Evolutionary conservation across 495 filamentous ascomycete species (phyloP).

Genomic region (Neurospora africana): DNA sequence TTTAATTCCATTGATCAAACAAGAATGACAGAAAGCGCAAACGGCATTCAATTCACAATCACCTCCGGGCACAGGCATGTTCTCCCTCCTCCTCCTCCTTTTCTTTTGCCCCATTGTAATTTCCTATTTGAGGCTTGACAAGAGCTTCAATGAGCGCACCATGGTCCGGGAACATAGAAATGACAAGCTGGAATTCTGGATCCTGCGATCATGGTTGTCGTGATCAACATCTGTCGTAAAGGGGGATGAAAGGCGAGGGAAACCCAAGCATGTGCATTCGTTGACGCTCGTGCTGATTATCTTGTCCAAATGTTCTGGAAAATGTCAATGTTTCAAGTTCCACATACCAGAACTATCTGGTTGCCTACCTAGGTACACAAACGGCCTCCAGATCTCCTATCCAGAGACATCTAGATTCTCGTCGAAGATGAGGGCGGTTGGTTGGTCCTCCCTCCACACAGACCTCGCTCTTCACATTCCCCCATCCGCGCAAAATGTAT

Average conservation of each 20-base stretch:
- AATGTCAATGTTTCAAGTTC: too few species aligned
- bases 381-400: too few species aligned
- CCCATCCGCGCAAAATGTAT: background rate
- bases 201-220: background rate
- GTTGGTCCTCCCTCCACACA: background rate
- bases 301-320: too few species aligned
- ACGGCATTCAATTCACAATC: background rate
- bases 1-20: too few species aligned
- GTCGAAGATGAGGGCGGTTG: background rate
- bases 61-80: background rate
- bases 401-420: background rate
- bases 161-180: too few species aligned
- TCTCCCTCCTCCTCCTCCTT: background rate
- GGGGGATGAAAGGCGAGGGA: background rate
- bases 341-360: too few species aligned
- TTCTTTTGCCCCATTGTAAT: background rate
- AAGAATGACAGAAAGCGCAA: too few species aligned
- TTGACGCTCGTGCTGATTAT: too few species aligned
- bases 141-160: too few species aligned
- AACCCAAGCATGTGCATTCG: background rate
- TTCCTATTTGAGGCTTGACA: background rate
- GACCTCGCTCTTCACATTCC: background rate
- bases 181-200: background rate
- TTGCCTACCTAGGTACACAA: too few species aligned
- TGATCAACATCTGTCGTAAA: background rate